Percentiles rank a stretch among this genome's conserved stretches.
Evolutionary conservation across 1,284 basidiomycete species (phyloP).

Genomic region (Wallemia hederae): DNA sequence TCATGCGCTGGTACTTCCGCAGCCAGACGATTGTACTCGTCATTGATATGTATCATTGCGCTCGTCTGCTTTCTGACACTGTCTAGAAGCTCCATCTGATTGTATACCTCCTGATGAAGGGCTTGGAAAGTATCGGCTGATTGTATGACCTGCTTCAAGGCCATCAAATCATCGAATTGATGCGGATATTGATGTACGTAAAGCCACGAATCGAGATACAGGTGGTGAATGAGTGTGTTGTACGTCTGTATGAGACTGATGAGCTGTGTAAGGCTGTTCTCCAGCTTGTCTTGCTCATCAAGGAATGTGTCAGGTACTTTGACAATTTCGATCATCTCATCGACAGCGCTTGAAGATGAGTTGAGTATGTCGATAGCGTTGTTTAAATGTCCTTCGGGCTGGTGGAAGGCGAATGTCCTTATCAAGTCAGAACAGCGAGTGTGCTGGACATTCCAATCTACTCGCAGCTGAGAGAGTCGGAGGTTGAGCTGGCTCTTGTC

Average conservation of each 20-base stretch:
- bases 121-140: not conserved
- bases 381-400: not conserved
- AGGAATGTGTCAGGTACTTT: not conserved
- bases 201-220: not conserved
- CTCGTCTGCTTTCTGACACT: not conserved
- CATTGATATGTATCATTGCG: not conserved
- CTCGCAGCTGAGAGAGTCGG: not conserved
- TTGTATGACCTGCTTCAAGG: not conserved
- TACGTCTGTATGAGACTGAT: not conserved
- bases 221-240: not conserved
- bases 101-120: not conserved
- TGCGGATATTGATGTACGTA: not conserved
- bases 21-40: not conserved
- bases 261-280: not conserved
- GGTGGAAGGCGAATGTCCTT: not conserved
- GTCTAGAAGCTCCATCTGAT: not conserved
- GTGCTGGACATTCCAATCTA: not conserved
- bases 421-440: not conserved
- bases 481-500: not conserved
- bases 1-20: not conserved
- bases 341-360: not conserved
- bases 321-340: not conserved
- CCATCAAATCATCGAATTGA: not conserved
- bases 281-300: not conserved
- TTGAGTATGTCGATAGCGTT: not conserved